Base-by-base conservation (phyloP, 208 protist species). In the Leishmania mexicana region DNA sequence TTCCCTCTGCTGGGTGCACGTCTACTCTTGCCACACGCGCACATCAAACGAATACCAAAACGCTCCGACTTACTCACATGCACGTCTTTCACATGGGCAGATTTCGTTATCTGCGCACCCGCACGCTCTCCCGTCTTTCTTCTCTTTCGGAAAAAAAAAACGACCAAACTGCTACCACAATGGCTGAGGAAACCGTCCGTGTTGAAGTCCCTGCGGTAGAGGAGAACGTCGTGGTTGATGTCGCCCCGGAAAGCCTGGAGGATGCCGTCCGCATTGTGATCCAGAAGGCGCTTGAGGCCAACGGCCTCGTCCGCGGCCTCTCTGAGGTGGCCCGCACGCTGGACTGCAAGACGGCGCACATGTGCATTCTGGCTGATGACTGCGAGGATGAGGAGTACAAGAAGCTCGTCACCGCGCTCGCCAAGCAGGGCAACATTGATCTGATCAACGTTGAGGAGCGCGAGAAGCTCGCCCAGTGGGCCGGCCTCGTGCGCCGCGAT, bases 351-450 rank as follows among this genome's bases (percentile, higher is more conserved):
- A 92, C 83, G 79, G 95, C 91, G 49, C 91, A 95, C 85, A 88
- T 98, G 79, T 96, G 92, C 86, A 90, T 98, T 73, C 93, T 98
- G 75, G 94, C 95, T 64, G 94, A 97, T 38, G 94, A 97, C 88
- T 97, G 94, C 89, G 95, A 98, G 79, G 94, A 98, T 81, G 93
- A 94, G 89, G 92, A 91, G 76, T 98, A 97, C 93, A 98, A 97
- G 92, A 96, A 96, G 78, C 94, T 98, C 62, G 89, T 98, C 78
- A 93, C 86, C 15, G 93, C 92, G 65, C 93, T 98, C 51, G 86
- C 90, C 76, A 92, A 89, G 76, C 94, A 96, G 86, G 87, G 93
- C 72, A 88, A 94, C 75, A 94, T 97, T 81, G 92, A 97, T 80
- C 87, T 98, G 64, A 95, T 98, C 87, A 93, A 92, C 81, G 92